Conservation (phyloP, 768 basidiomycete genomes). For the Phanerodontia chrysosporium region DNA sequence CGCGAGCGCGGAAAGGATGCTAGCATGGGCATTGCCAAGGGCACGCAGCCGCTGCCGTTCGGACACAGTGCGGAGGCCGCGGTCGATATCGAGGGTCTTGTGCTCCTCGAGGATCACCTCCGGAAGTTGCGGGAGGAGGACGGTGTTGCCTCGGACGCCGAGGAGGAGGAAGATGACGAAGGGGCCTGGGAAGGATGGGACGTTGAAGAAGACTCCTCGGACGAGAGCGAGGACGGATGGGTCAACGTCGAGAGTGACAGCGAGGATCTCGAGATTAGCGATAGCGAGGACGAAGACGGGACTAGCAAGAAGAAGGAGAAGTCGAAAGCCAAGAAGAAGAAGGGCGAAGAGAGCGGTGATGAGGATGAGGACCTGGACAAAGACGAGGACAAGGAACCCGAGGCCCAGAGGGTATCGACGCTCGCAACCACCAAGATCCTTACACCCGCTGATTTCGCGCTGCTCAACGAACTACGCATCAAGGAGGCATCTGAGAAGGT, state of each 20-base stretch:
- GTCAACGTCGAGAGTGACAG: constrained; percentile 71
- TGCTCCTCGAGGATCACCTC: constrained; percentile 84
- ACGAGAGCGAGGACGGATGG: constrained; percentile 63
- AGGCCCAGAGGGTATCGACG: constrained; percentile 46
- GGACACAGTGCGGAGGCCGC: constrained; percentile 75
- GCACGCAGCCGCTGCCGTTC: constrained; percentile 69
- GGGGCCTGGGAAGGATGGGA: constrained; percentile 90
- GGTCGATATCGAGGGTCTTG: constrained; percentile 85
- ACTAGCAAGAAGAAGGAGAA: constrained; percentile 17
- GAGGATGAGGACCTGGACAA: constrained; percentile 62
- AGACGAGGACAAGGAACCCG: constrained; percentile 10
- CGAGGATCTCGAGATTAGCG: constrained; percentile 71
- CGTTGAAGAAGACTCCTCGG: constrained; percentile 64
- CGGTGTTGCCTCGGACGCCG: constrained; percentile 41
- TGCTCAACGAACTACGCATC: constrained; percentile 84
- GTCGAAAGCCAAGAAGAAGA: constrained; percentile 27
- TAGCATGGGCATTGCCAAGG: constrained; percentile 65
- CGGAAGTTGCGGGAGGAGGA: constrained; percentile 65
- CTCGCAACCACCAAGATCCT: constrained; percentile 91
- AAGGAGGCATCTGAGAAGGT: constrained; percentile 72
- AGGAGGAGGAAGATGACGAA: constrained; percentile 55
- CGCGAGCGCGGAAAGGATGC: constrained; percentile 93
- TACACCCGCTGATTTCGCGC: constrained; percentile 93
- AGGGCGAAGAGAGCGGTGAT: constrained; percentile 59
- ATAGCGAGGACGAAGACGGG: constrained; percentile 73